Percentiles rank a stretch among this genome's conserved stretches.
Evolutionary conservation across 1,139 yeast genomes (phyloP).

Genomic region (Saccharomyces hybrid): DNA sequence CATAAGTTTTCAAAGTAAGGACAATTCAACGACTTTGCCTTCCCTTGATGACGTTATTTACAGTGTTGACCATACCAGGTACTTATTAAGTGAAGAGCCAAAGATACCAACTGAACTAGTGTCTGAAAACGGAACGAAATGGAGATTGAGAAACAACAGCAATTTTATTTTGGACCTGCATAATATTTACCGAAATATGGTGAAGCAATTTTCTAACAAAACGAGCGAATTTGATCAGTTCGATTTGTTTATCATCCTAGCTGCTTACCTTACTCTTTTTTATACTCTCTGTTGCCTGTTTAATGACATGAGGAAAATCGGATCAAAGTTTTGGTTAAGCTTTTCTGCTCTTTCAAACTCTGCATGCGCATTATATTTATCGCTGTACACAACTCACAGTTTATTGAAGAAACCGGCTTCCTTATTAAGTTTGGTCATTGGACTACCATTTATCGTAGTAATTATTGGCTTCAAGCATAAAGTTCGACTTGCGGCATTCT

Average conservation of each 20-base stretch:
- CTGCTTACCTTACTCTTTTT: constrained; percentile 87
- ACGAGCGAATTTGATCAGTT: constrained; percentile 80
- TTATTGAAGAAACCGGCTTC: constrained; percentile 52
- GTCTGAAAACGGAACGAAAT: neutral
- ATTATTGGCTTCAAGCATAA: constrained; percentile 90
- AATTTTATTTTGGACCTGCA: neutral
- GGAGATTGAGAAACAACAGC: neutral
- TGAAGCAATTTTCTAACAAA: constrained; percentile 37
- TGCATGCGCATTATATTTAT: constrained; percentile 78
- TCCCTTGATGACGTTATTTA: constrained; percentile 38
- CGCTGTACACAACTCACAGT: constrained; percentile 54
- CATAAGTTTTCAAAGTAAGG: constrained; percentile 18
- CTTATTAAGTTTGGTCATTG: constrained; percentile 74
- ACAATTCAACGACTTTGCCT: constrained; percentile 15
- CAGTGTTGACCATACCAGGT: constrained; percentile 46
- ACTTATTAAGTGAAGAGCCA: neutral
- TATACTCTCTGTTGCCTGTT: constrained; percentile 75
- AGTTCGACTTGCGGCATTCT: constrained; percentile 57
- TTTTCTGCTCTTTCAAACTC: constrained; percentile 79
- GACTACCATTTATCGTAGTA: constrained; percentile 88
- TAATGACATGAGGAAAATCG: constrained; percentile 68
- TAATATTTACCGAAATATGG: neutral
- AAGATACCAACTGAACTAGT: neutral
- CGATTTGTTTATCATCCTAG: constrained; percentile 70
- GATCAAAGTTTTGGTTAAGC: constrained; percentile 87